phyloP scores from a whole-genome alignment of 495 filamentous ascomycete genomes.

The Xylaria grammica region DNA sequence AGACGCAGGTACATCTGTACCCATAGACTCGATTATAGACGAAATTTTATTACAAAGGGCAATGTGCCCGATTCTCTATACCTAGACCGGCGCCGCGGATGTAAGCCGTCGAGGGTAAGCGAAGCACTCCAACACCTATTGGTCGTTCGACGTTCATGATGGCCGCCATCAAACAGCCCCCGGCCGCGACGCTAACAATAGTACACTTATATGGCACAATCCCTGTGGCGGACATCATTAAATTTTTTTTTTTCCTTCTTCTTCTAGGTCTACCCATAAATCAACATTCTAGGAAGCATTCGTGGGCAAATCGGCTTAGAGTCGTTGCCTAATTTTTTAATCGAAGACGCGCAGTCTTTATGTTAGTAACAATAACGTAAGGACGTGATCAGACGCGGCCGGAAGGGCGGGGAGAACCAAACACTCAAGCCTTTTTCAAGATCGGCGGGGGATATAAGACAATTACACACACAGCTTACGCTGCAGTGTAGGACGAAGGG shows the following conservation, averaged over 20 bases:
- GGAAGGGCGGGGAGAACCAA: constrained; percentile 7
- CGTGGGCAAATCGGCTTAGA: too few species aligned
- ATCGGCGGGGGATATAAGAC: too few species aligned
- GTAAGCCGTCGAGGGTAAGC: constrained; percentile 6
- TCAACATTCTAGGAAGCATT: too few species aligned
- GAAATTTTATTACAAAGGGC: background rate
- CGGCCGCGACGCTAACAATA: background rate
- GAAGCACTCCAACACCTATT: constrained; percentile 2
- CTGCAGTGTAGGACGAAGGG: background rate
- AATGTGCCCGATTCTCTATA: background rate
- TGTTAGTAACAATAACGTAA: background rate
- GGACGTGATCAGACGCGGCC: constrained; percentile 1
- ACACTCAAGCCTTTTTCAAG: too few species aligned
- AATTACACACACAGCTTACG: too few species aligned
- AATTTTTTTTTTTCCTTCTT: too few species aligned
- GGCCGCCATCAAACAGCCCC: background rate
- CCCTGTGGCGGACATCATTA: background rate
- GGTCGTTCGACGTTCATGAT: constrained; percentile 1
- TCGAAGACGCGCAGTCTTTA: too few species aligned
- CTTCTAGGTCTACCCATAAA: background rate
- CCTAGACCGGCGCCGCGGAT: background rate
- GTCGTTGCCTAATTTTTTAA: too few species aligned
- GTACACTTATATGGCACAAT: background rate
- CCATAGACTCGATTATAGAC: background rate
- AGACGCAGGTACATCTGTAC: constrained; percentile 16